Base-by-base conservation (phyloP, 139 green algal species). In the Chlamydomonas asymmetrica region DNA sequence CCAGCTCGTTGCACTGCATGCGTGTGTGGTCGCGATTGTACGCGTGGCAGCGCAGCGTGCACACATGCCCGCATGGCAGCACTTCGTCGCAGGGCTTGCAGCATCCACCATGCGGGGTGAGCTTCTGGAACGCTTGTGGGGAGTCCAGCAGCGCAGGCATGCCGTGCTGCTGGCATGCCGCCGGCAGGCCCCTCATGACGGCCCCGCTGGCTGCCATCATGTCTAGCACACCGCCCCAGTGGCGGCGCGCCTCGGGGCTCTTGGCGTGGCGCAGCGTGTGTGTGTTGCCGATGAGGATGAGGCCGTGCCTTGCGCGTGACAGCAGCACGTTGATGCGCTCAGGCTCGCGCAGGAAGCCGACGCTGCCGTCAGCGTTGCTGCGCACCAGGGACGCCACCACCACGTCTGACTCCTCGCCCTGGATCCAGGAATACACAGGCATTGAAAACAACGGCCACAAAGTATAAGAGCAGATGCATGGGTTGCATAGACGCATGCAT, bases 261-360 rank as follows among this genome's bases (percentile, higher is more conserved):
- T 41, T 79, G 4, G 76, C 78, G 35, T 43, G 64, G 39, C 69
- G 67, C 39, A 95, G 78, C 31, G 80, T 89, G 25, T 68, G 43
- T 8, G 65, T 22, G 78, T 90, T 91, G 48, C 91, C 90, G n/a
- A 94, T 68, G n/a, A 96, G 71, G 57, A 92, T 88, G 60, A 96
- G 85, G 34, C 87, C 89, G 69, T 94, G 75, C 18, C 85, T 75
- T 0, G 91, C 90, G 23, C 91, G 85, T 6, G 88, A 94, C 25
- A 96, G 71, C 83, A 94, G 57, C 63, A 97, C 92, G 70, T 96
- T 96, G 80, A 90, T 83, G 68, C 91, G 84, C 80, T 97, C 90
- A 2, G 82, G 77, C 59, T 85, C 81, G 18, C 75, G 75, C 27
- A 96, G 70, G 73, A 96, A 96, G 29, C 92, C 91, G 35, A 93